Conservation (phyloP, 768 basidiomycete species). For the Russula emetica region DNA sequence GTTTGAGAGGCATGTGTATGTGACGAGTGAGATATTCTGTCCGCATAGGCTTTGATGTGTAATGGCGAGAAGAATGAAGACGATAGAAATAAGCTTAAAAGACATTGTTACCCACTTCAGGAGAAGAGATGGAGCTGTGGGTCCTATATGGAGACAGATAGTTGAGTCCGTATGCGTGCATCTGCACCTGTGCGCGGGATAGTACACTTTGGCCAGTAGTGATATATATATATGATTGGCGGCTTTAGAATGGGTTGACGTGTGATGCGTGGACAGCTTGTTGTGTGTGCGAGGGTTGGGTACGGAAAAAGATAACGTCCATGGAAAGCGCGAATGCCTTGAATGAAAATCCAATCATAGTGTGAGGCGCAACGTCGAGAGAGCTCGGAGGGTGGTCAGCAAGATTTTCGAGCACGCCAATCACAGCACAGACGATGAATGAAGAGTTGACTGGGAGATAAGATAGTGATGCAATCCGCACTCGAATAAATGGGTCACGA, state of each 20-base stretch:
- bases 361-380: background rate
- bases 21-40: background rate
- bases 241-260: conserved; percentile 6
- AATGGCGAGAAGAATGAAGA: background rate
- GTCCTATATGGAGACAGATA: conserved; percentile 20
- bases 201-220: conserved; percentile 17
- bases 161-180: conserved; percentile 13
- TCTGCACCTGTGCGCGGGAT: conserved; percentile 16
- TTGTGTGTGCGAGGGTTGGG: background rate
- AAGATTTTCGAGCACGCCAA: background rate
- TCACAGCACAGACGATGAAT: background rate
- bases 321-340: background rate
- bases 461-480: background rate
- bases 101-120: conserved; percentile 5
- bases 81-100: conserved; percentile 5
- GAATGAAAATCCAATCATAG: background rate
- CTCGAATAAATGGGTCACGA: background rate
- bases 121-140: conserved; percentile 2
- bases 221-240: conserved; percentile 19
- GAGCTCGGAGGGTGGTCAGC: background rate
- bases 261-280: conserved; percentile 1
- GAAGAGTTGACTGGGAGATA: background rate
- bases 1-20: background rate
- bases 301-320: background rate
- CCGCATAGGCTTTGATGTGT: conserved; percentile 2